Evolutionary conservation across 2,329 filamentous ascomycete genomes (phyloP), one percentile per base, ranked within the genome.

Genomic region (Microdochium trichocladiopsis): DNA sequence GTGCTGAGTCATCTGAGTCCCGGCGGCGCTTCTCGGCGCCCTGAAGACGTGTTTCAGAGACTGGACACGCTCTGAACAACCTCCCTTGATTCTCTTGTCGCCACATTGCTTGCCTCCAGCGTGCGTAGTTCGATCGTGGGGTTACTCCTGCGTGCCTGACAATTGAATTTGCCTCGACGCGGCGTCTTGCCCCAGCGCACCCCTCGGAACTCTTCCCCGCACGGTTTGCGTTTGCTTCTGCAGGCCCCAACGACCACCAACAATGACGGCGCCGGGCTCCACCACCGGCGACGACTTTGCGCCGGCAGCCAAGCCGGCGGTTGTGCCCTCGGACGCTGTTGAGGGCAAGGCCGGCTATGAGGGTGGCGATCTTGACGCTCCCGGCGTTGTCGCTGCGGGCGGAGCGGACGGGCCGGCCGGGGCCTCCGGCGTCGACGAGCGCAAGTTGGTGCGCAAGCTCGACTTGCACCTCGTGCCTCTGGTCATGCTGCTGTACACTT

Each of bases 401-500:
- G 33, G 14, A 5, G 6, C 16, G n/a, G 41, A 23, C 36, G 36
- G 36, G 6, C 18, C 41, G 28, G 28, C 8, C 28, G 8, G 14
- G 16, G 21, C 11, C 41, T 18, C 21, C 50, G 57, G 50, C 3
- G 58, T 61, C n/a, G 63, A 70, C n/a, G 74, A 88, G 67, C 74
- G 72, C 58, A 77, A 74, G 57, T 71, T 89, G 22, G 72, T 88
- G 45, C 73, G 80, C 52, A 88, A 87, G 66, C 67, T 89, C 28
- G 86, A 89, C 64, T 55, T 74, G 14, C 74, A 79, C 61, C 74
- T 89, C 24, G 76, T 89, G 14, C 86, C 86, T 2, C 71, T 88
- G 21, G 73, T 88, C 8, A 87, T 87, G 80, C 65, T 80, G 6
- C 68, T 88, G 16, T 93, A 93, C 63, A 74, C 91, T 14, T 83